Evolutionary conservation across 2,329 filamentous ascomycete species (phyloP).

Genomic region (Tolypocladium ophioglossoides): DNA sequence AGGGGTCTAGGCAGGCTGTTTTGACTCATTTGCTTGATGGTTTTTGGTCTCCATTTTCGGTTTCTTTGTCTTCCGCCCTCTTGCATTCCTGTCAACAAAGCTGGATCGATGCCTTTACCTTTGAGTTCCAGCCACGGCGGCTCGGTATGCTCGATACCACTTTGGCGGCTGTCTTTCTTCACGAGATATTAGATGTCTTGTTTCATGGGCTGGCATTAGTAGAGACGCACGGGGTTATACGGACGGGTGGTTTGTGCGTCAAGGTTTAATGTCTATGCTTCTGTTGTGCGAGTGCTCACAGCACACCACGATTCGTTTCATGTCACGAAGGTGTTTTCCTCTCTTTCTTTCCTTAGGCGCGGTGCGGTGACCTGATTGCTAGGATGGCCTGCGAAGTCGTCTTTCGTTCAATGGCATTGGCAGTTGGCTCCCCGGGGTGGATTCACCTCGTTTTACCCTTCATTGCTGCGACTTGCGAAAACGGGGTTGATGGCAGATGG

Average conservation of each 20-base stretch:
- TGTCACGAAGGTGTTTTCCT: not conserved
- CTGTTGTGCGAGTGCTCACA: not conserved
- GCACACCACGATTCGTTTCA: not conserved
- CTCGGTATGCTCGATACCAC: not conserved
- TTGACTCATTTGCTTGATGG: not conserved
- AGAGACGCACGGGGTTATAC: constrained; percentile 4
- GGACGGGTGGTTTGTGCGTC: constrained; percentile 6
- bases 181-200: constrained; percentile 8
- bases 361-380: not conserved
- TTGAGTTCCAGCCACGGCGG: not conserved
- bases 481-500: not conserved
- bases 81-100: not conserved
- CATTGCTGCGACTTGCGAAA: not conserved
- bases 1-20: constrained; percentile 7
- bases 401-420: not conserved
- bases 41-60: constrained; percentile 6
- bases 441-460: not conserved
- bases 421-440: not conserved
- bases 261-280: constrained; percentile 10
- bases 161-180: constrained; percentile 5
- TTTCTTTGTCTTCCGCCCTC: constrained; percentile 1
- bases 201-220: constrained; percentile 8
- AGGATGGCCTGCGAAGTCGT: not conserved
- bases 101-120: not conserved
- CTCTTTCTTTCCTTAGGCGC: not conserved